phyloP scores from a whole-genome alignment of 192 early-diverging fungal genomes.

The Lunasporangiospora selenospora region DNA sequence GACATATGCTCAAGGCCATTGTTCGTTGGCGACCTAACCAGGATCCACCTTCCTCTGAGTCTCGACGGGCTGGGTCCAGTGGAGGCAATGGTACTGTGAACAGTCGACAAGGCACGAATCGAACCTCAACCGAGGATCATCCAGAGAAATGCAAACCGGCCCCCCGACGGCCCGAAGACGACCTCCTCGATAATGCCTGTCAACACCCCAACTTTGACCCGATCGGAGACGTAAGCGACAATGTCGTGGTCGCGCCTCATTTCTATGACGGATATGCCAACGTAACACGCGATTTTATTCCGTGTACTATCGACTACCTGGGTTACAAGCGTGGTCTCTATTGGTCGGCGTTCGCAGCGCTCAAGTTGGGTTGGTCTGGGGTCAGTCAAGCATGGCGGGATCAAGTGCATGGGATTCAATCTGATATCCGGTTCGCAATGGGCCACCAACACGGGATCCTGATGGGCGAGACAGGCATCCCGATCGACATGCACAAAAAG shows the following conservation, averaged over 20 bases:
- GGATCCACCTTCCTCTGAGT: slow-evolving; percentile 4
- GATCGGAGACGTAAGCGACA: slow-evolving; percentile 33
- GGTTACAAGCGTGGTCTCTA: slow-evolving; percentile 40
- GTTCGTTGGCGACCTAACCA: slow-evolving; percentile 49
- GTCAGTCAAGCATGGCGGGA: slow-evolving; percentile 12
- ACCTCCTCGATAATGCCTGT: slow-evolving; percentile 26
- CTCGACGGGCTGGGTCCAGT: slow-evolving; percentile 1
- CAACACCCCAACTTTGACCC: slow-evolving; percentile 31
- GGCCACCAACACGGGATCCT: slow-evolving; percentile 22
- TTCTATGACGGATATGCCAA: slow-evolving; percentile 45
- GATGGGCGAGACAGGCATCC: slow-evolving; percentile 41
- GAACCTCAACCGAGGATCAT: too few species aligned
- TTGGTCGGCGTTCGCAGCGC: slow-evolving; percentile 18
- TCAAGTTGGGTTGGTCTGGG: slow-evolving; percentile 27
- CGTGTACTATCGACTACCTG: slow-evolving; percentile 29
- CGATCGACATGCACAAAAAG: slow-evolving; percentile 40
- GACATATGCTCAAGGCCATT: slow-evolving; percentile 54
- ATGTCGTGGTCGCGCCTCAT: slow-evolving; percentile 38
- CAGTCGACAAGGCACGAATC: too few species aligned
- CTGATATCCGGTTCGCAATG: slow-evolving; percentile 16
- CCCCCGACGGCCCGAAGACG: not conserved
- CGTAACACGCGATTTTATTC: slow-evolving; percentile 42
- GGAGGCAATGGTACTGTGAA: too few species aligned
- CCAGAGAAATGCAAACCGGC: too few species aligned
- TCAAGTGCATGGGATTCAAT: slow-evolving; percentile 29